Conservation (phyloP, 148 eudicot species). For the Silene conica region DNA sequence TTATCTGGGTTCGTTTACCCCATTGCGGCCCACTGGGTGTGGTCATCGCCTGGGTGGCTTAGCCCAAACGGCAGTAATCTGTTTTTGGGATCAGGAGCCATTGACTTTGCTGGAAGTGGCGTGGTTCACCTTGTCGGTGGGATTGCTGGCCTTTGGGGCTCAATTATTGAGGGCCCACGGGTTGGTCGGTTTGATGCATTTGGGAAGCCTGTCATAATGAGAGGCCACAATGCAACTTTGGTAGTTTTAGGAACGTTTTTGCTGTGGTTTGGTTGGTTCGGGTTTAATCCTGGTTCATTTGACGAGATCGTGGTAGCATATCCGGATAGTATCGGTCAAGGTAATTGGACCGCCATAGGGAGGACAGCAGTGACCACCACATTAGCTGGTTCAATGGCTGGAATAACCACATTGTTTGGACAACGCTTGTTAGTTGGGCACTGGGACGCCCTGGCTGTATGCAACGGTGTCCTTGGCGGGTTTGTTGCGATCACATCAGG, state of each 20-base stretch:
- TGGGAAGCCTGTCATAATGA: slow-evolving; percentile 23
- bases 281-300: slow-evolving; percentile 32
- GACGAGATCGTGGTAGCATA: slow-evolving; percentile 21
- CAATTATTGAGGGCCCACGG: slow-evolving; percentile 60
- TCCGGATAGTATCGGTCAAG: slow-evolving; percentile 21
- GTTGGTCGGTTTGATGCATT: slow-evolving; percentile 74
- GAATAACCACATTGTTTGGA: slow-evolving; percentile 52
- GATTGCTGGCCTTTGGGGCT: slow-evolving; percentile 69
- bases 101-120: slow-evolving; percentile 79
- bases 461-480: slow-evolving; percentile 72
- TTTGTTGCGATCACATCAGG: slow-evolving; percentile 51
- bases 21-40: slow-evolving; percentile 69
- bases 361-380: slow-evolving; percentile 75
- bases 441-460: slow-evolving; percentile 68
- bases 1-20: slow-evolving; percentile 76
- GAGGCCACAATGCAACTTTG: slow-evolving; percentile 31
- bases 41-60: slow-evolving; percentile 68
- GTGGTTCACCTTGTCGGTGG: slow-evolving; percentile 77
- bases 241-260: slow-evolving; percentile 28
- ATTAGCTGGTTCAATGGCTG: slow-evolving; percentile 58
- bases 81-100: slow-evolving; percentile 62
- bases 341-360: slow-evolving; percentile 58
- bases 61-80: slow-evolving; percentile 32
- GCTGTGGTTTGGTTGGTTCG: slow-evolving; percentile 32
- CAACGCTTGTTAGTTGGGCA: slow-evolving; percentile 58